Base-by-base conservation (phyloP, 495 filamentous ascomycete genomes). In the Darksidea phi region DNA sequence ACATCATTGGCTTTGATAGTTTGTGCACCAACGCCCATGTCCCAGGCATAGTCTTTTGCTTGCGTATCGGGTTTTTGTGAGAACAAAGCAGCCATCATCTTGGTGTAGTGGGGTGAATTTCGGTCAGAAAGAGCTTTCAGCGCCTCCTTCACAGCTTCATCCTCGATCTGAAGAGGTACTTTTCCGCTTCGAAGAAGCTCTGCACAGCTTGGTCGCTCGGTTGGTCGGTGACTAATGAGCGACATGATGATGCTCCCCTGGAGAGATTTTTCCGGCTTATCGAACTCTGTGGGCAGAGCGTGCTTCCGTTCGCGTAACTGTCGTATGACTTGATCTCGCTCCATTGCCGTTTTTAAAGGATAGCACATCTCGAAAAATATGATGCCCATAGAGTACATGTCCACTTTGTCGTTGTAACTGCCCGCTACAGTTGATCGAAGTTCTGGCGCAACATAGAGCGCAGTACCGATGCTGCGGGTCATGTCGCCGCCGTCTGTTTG, bases 311-410 rank as follows among this genome's bases (percentile, higher is more conserved):
- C 80, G 24, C 93, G 81, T 12, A 98, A 77, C 43, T 80, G 75
- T 53, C 86, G 80, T 15, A 97, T 75, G 10, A 88, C 86, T 54
- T 86, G 76, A 21, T 88, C 90, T 34, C 95, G 84, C 73, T 97
- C 91, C 91, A 97, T 97, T 0, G 85, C 87, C 0, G 88, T 85
- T 49, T 87, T 84, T 2, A 95, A 78, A 25, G 86, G 79, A 67
- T 91, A 86, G 62, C 88, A 94, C 93, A 98, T 97, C 72, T 98
- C 94, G 66, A 97, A 96, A 74, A 98, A 95, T 57, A 98, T 97
- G 46, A 98, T 88, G 10, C 94, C 94, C 26, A 98, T 77, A 0
- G 95, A 97, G 70, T 91, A 98, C 93, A 98, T 96, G 84, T 97
- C 93, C 10, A 96, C 93, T 73, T 96, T 97, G 57, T 91, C 88